Percentiles rank a stretch among this genome's conserved stretches.
Conservation (phyloP, 257 asterid genomes). For the Solanum virginianum region DNA sequence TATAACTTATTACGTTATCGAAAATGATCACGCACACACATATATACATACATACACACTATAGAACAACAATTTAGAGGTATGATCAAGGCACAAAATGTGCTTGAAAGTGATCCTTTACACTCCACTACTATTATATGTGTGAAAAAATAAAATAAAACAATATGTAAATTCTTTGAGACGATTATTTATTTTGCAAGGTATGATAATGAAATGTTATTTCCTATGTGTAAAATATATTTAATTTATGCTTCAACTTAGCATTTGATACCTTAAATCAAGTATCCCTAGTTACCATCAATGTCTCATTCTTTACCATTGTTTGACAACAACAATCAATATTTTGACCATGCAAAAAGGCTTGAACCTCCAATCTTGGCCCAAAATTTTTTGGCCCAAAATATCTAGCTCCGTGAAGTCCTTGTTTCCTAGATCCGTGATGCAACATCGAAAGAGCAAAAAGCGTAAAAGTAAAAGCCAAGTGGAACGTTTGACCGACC, state of each 20-base stretch:
- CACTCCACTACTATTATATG: too few species aligned
- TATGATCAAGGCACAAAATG: too few species aligned
- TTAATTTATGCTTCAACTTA: not conserved
- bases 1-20: too few species aligned
- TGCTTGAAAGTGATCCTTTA: too few species aligned
- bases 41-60: too few species aligned
- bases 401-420: not conserved
- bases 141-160: too few species aligned
- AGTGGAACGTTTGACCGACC: not conserved
- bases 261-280: not conserved
- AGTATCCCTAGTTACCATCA: not conserved
- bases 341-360: not conserved
- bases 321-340: not conserved
- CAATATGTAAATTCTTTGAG: too few species aligned
- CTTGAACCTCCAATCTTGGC: not conserved
- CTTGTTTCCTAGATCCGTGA: not conserved
- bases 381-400: not conserved
- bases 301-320: not conserved
- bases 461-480: not conserved
- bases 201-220: too few species aligned
- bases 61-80: too few species aligned
- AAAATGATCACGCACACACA: too few species aligned
- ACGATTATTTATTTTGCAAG: too few species aligned
- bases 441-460: not conserved
- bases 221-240: too few species aligned